A percentile compares a stretch with the other conserved stretches of the same genome.
These are phyloP conservation scores for Podospora tetraspora DNA, from an alignment of 495 filamentous ascomycete species.

Conservation along the genomic window DNA sequence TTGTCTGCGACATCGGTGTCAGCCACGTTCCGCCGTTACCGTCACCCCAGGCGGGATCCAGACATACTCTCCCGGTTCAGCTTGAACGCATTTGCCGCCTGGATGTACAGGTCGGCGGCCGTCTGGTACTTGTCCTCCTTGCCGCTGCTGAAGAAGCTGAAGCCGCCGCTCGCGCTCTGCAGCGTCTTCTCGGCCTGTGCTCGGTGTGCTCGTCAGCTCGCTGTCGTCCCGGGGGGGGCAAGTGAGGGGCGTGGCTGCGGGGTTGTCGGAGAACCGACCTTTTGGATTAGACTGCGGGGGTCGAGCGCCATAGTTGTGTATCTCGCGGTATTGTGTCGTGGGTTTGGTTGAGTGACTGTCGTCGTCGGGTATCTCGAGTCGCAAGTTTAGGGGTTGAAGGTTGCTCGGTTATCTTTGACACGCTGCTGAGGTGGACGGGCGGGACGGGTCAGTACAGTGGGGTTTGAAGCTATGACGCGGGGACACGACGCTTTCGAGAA, in stretches of 20 bases:
- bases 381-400: background rate
- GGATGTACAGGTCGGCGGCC: conserved; percentile 73
- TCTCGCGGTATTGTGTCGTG: conserved; percentile 3
- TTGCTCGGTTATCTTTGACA: background rate
- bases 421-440: background rate
- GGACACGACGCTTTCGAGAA: background rate
- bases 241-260: conserved; percentile 20
- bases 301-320: conserved; percentile 40
- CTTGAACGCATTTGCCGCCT: conserved; percentile 78
- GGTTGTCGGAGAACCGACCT: conserved; percentile 30
- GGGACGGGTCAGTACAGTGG: background rate
- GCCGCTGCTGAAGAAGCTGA: conserved; percentile 67
- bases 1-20: conserved; percentile 47
- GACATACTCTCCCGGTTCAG: conserved; percentile 64
- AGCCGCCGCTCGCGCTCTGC: conserved; percentile 61
- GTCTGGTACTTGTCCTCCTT: conserved; percentile 74
- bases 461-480: background rate
- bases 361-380: background rate
- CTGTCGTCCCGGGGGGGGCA: background rate
- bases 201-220: conserved; percentile 23
- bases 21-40: background rate
- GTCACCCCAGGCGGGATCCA: no score
- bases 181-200: conserved; percentile 74
- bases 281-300: conserved; percentile 42
- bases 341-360: background rate